phyloP scores from a whole-genome alignment of 2,329 filamentous ascomycete species.

The Myriosclerotinia scirpicola region DNA sequence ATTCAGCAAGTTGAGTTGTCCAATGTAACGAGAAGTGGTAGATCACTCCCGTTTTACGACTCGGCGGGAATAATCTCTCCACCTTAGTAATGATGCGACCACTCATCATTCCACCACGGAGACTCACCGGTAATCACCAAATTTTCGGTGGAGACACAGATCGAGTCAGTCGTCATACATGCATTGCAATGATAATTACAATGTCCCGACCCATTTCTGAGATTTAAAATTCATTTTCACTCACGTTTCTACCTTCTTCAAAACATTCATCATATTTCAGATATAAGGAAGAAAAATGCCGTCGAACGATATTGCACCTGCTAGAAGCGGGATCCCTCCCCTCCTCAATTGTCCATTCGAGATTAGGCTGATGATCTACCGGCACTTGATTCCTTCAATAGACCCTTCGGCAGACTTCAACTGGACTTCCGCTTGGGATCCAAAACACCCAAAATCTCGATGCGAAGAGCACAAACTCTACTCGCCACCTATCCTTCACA shows the following conservation, averaged over 20 bases:
- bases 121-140: constrained; percentile 18
- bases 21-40: constrained; percentile 7
- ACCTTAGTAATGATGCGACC: constrained; percentile 15
- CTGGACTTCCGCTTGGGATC: constrained; percentile 23
- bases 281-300: constrained; percentile 14
- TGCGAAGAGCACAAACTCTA: constrained; percentile 21
- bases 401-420: constrained; percentile 18
- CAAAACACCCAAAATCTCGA: constrained; percentile 16
- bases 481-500: constrained; percentile 23
- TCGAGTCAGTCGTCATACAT: constrained; percentile 24
- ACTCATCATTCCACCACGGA: constrained; percentile 19
- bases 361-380: constrained; percentile 24
- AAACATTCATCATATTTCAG: background rate
- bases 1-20: constrained; percentile 8
- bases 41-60: constrained; percentile 19
- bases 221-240: constrained; percentile 15
- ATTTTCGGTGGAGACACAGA: constrained; percentile 20
- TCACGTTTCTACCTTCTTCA: background rate
- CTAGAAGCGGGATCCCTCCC: constrained; percentile 17
- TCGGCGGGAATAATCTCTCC: constrained; percentile 14
- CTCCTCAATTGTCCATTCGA: constrained; percentile 21
- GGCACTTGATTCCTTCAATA: constrained; percentile 20
- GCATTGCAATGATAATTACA: constrained; percentile 19
- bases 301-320: background rate
- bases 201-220: background rate